Evolutionary conservation across 257 asterid genomes (phyloP), one percentile per base, ranked within the genome.

Genomic region (Coffea canephora): DNA sequence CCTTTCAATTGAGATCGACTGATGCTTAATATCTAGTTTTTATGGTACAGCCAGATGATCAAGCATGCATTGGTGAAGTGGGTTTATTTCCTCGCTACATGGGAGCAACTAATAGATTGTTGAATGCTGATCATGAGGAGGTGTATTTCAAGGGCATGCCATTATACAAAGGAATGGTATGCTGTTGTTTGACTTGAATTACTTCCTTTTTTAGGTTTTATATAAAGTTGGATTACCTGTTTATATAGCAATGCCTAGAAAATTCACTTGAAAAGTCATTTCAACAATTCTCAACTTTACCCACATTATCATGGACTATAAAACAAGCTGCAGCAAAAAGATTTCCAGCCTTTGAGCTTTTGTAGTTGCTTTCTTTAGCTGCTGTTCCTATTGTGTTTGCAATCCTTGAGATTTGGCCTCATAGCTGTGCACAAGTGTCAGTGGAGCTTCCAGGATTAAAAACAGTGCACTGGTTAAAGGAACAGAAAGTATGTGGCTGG

Each of bases 71-170:
- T 3, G 99, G 99, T 48, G 98, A 95, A 90, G 93, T 93, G 79
- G 99, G 96, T 43, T 68, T 95, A 82, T 91, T 87, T 85, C 91
- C 99, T 77, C 76, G 77, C 69, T 83, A 88, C 84, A 85, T 95
- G 94, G 99, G 99, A 55, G 96, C 95, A 54, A 87, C 92, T 31
- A 94, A 93, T 83, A 87, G 90, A 78, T 78, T 95, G 86, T 88
- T 93, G 70, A 95, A 95, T 84, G 99, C 97, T 77, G 93, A 93
- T 83, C 96, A 95, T 52, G 95, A 91, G 31, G 88, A 91, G 82
- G 93, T 93, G 71, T 95, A 95, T 87, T 95, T 93, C 85, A 89
- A 91, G 90, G 98, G 93, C 57, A 95, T 95, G 99, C 98, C 99
- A 0, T 81, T 71, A 41, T 89, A 87, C 89, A 89, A 87, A 82